A percentile compares a stretch with the other conserved stretches of the same genome.
Conservation (phyloP, 306 rosid species). For the Quercus suber region DNA sequence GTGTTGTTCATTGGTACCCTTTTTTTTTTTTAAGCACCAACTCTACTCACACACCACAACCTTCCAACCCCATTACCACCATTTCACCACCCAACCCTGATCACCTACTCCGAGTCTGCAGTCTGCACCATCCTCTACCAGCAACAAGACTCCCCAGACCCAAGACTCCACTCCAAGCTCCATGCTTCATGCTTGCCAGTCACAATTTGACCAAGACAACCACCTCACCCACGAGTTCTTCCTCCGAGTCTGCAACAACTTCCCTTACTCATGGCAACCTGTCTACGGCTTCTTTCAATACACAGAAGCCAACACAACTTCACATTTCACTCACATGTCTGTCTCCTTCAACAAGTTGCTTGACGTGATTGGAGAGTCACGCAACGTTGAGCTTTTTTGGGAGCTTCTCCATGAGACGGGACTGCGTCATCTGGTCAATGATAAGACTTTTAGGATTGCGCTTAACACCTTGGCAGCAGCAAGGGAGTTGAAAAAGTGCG, state of each 20-base stretch:
- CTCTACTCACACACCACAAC: constrained; percentile 3
- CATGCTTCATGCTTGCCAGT: constrained; percentile 28
- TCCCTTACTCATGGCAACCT: constrained; percentile 28
- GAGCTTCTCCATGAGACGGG: not conserved
- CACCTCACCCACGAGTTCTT: constrained; percentile 77
- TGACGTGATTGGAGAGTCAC: constrained; percentile 42
- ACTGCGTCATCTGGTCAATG: no score
- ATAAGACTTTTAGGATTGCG: no score
- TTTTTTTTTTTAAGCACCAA: not conserved
- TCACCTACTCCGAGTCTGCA: constrained; percentile 19
- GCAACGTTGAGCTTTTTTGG: constrained; percentile 71
- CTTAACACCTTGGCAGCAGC: no score
- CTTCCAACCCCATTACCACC: not conserved
- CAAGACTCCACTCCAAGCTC: constrained; percentile 63
- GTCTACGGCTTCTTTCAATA: constrained; percentile 53
- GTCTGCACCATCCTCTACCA: constrained; percentile 46
- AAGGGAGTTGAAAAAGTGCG: constrained; percentile 42
- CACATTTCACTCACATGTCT: constrained; percentile 44
- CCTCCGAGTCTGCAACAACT: constrained; percentile 78
- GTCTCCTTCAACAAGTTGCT: constrained; percentile 64
- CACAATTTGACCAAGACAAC: not conserved
- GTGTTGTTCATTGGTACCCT: no score
- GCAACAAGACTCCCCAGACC: constrained; percentile 62
- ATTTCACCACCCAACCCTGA: constrained; percentile 40
- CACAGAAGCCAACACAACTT: constrained; percentile 29